Base-by-base conservation (phyloP, 2,329 filamentous ascomycete genomes). In the Phaeosphaeria sp. region DNA sequence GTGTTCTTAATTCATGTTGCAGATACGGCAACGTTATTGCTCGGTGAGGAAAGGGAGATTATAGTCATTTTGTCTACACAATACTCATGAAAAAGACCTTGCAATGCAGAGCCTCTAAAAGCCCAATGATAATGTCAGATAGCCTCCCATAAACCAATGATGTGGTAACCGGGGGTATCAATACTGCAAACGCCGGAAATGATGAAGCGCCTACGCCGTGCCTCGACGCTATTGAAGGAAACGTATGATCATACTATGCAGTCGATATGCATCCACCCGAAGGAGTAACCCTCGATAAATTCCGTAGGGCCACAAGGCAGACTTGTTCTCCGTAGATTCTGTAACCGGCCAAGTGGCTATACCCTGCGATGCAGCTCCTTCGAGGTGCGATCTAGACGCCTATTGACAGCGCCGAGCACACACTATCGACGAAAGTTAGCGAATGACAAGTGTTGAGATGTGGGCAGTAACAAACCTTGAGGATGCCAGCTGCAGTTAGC, bases 371-470 rank as follows among this genome's bases (percentile, higher is more conserved):
- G 69, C 39, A 78, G 53, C 18, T 77, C 75, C 60, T 68, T 72
- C 7, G 74, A 75, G 42, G 63, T 72, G 58, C 78, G 81, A 23
- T 92, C 90, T 52, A 90, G 78, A 56, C 84, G 80, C 68, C 86
- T 83, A 64, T 92, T 86, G 9, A 97, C 90, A 0, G 88, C 86
- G 2, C 93, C 93, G 4, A 97, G 81, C 0, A 96, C 90, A 3
- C 58, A 67, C 78, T 27, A 9, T 27, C 5, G 25, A 9, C 25
- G 25, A 27, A 27, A n/a, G n/a, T 27, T 27, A 27, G 25, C 25
- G 25, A 4, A 27, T 27, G 25, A 27, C 5, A 4, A 4, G 25
- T 27, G 4, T 27, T 27, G 25, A 27, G 9, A 27, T 27, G 25
- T 9, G 25, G 25, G 25, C 5, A 27, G 25, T 27, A 9, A 27